A percentile compares a stretch with the other conserved stretches of the same genome.
Conservation (phyloP, 139 green algal species). For the Desmodesmus armatus region DNA sequence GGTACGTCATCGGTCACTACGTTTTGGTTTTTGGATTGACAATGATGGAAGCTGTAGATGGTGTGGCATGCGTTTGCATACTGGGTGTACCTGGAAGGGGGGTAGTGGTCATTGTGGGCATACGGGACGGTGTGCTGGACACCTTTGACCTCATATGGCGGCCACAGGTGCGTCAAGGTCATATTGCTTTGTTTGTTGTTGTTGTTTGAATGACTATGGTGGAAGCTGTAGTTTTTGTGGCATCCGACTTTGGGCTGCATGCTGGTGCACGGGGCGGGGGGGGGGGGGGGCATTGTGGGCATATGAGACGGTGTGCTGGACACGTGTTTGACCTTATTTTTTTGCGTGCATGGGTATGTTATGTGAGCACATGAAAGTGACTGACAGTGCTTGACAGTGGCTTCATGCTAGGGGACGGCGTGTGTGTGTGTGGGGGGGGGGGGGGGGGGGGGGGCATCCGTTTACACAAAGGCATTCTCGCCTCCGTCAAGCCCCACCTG, state of each 20-base stretch:
- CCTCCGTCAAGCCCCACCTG: constrained; percentile 29
- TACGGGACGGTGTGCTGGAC: constrained; percentile 71
- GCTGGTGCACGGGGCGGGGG: too few relatives aligned
- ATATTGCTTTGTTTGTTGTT: too few relatives aligned
- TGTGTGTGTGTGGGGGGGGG: too few relatives aligned
- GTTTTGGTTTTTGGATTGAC: too few relatives aligned
- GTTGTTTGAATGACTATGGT: too few relatives aligned
- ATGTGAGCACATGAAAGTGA: background rate
- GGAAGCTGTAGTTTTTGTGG: too few relatives aligned
- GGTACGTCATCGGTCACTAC: too few relatives aligned
- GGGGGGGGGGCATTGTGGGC: constrained; percentile 75
- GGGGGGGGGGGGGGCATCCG: constrained; percentile 80
- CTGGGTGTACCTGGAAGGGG: too few relatives aligned
- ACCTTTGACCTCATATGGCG: constrained; percentile 67
- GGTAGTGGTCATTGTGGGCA: constrained; percentile 76
- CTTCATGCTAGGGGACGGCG: constrained; percentile 86
- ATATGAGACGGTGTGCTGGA: constrained; percentile 73
- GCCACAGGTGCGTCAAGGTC: constrained; percentile 36
- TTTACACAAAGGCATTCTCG: constrained; percentile 57
- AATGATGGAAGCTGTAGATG: too few relatives aligned
- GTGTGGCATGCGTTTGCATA: too few relatives aligned
- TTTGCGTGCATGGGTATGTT: background rate
- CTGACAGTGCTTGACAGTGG: constrained; percentile 83
- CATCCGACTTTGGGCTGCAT: too few relatives aligned
- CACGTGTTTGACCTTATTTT: constrained; percentile 70